phyloP scores from a whole-genome alignment of 2,329 filamentous ascomycete species.

The Phialophora tarda region DNA sequence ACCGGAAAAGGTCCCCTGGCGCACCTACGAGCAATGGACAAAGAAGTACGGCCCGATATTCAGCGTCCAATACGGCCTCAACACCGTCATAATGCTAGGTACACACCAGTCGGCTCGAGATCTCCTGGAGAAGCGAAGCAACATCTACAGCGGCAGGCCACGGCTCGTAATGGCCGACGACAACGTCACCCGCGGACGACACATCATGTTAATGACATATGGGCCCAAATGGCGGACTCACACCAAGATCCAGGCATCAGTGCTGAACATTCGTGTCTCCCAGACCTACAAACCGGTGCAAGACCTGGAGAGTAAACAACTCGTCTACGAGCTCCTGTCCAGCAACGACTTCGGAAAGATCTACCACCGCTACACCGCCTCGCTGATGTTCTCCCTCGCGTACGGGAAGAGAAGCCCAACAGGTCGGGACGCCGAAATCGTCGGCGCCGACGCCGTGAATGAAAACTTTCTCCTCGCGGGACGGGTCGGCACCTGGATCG shows the following conservation, averaged over 20 bases:
- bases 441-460: constrained; percentile 55
- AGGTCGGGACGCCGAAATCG: constrained; percentile 52
- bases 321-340: constrained; percentile 51
- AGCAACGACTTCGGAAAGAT: constrained; percentile 52
- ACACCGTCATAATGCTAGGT: constrained; percentile 46
- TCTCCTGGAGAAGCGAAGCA: constrained; percentile 48
- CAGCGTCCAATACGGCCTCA: constrained; percentile 44
- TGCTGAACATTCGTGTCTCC: constrained; percentile 52
- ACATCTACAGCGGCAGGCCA: constrained; percentile 48
- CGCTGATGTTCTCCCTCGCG: constrained; percentile 57
- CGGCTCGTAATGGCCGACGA: constrained; percentile 38
- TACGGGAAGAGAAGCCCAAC: constrained; percentile 55
- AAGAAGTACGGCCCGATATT: constrained; percentile 46
- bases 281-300: constrained; percentile 55
- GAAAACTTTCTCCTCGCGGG: constrained; percentile 57
- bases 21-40: constrained; percentile 44
- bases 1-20: constrained; percentile 41
- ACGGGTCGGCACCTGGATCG: constrained; percentile 55
- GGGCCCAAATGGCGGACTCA: constrained; percentile 55
- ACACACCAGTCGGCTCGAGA: constrained; percentile 44
- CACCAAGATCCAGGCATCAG: constrained; percentile 51
- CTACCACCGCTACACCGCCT: constrained; percentile 56
- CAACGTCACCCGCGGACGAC: constrained; percentile 44
- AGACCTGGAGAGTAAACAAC: constrained; percentile 54
- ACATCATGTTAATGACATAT: constrained; percentile 56